These are phyloP conservation scores for Rhodosporidiobolus sp. DNA, from an alignment of 768 basidiomycete species.

Conservation along the genomic window DNA sequence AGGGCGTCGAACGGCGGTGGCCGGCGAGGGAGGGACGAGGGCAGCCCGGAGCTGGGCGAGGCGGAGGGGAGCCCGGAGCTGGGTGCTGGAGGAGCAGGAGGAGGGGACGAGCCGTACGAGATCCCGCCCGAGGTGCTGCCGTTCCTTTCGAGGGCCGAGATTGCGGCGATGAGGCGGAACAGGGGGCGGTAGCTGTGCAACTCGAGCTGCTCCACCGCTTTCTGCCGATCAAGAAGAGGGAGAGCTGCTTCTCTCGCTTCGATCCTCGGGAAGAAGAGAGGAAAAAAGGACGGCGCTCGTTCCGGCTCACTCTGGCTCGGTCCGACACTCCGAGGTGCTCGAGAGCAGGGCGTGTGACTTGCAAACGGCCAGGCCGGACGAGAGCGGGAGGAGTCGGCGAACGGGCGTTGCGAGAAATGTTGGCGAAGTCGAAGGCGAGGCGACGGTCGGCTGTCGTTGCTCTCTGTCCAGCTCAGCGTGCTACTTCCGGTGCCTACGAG, in stretches of 20 bases:
- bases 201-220: no score
- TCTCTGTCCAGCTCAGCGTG: background rate
- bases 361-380: no score
- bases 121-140: conserved; percentile 25
- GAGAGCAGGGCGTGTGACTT: no score
- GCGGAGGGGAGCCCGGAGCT: background rate
- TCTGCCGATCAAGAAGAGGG: no score
- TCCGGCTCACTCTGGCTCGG: no score
- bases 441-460: background rate
- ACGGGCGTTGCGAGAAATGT: background rate
- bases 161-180: conserved; percentile 6
- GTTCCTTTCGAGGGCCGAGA: conserved; percentile 19
- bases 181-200: background rate
- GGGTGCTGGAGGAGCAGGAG: background rate
- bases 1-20: background rate
- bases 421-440: background rate
- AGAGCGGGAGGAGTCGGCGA: conserved; percentile 3
- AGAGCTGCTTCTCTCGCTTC: no score
- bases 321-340: no score
- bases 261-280: no score
- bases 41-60: background rate
- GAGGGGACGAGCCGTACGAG: conserved; percentile 4
- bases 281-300: no score
- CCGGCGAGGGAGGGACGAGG: background rate
- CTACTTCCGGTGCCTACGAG: background rate